phyloP scores from a whole-genome alignment of 257 asterid species.

The Solanum tarijense region DNA sequence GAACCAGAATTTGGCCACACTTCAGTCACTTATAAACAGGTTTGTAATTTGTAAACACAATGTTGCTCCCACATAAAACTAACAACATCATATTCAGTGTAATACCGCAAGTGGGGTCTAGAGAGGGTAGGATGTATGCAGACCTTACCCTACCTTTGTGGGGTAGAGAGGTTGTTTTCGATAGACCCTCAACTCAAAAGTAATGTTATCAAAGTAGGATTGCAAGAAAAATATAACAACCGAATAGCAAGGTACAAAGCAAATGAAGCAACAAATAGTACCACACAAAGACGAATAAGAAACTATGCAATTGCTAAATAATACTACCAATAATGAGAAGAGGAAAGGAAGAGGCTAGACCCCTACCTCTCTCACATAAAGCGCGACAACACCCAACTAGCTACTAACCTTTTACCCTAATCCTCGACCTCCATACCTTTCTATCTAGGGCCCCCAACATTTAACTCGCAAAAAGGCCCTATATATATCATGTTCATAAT shows the following conservation, averaged over 20 bases:
- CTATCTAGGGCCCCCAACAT: background rate
- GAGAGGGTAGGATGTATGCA: background rate
- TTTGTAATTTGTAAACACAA: background rate
- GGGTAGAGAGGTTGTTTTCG: background rate
- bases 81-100: background rate
- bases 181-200: background rate
- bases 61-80: background rate
- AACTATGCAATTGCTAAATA: background rate
- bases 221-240: background rate
- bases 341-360: background rate
- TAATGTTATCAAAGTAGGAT: background rate
- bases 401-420: background rate
- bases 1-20: background rate
- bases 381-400: background rate
- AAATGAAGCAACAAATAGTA: background rate
- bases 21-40: background rate
- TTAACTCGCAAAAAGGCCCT: background rate
- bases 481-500: background rate
- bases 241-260: background rate
- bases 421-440: background rate
- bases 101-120: background rate
- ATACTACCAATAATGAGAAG: background rate
- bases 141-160: background rate
- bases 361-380: background rate
- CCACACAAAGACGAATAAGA: background rate